Base-by-base conservation (phyloP, 2,329 filamentous ascomycete species). In the Alternaria atra region DNA sequence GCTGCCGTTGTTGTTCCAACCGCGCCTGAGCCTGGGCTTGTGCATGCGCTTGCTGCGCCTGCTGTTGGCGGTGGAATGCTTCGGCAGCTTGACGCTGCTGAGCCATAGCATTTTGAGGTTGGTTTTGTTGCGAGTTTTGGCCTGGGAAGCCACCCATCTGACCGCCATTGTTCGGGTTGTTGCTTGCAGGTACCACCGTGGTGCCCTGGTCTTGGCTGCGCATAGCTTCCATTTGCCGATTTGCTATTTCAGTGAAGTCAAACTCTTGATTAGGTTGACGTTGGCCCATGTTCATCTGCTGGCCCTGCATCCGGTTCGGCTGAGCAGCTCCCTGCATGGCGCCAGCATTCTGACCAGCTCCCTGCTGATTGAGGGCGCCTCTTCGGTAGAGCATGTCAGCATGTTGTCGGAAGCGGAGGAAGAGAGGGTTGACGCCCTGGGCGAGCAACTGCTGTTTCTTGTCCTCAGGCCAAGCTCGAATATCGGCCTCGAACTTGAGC, bases 141-240 rank as follows among this genome's bases (percentile, higher is more conserved):
- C 63, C 64, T 12, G 66, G 66, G 44, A 77, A 80, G 13, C 68
- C 75, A 30, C 75, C 69, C 76, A 80, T 79, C 44, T 78, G 78
- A 23, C 61, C 62, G 6, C 76, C 76, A 6, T 60, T 60, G 34
- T 78, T 84, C 61, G 82, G 81, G 53, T 85, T 85, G 68, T 85
- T 86, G 74, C 86, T 90, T 6, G 86, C 87, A 9, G 87, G 87
- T 4, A 90, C 87, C n/a, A 89, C 87, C 42, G 85, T 79, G 63
- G 88, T 85, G 8, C 87, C 87, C 50, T 84, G 84, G 73, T 89
- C 85, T 68, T 87, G 85, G 15, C 84, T 84, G 53, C 86, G 85
- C 65, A 88, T 75, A n/a, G 86, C 87, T 64, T 87, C 87, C 40
- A 84, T 84, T 75, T 89, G 87, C 67, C 89, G 87, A 29, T 84